Base-by-base conservation (phyloP, 1,139 yeast species). In the Hansenula sp. region DNA sequence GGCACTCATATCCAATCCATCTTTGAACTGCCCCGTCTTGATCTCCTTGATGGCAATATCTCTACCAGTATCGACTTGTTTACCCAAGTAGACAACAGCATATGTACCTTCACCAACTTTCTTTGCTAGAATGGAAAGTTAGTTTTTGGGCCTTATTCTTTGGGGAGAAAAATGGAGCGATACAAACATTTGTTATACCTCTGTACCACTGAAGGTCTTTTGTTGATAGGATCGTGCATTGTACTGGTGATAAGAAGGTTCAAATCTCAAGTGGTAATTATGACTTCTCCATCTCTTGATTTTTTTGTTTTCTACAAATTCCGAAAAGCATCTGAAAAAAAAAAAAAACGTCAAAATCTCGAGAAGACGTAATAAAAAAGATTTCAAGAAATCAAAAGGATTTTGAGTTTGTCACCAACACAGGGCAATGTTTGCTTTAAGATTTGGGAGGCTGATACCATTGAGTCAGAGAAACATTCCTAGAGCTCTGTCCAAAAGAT, bases 81-180 rank as follows among this genome's bases (percentile, higher is more conserved):
- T 76, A 1, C 96, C 98, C 16, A 93, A 73, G 59, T 86, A 93
- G 3, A 94, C 99, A 47, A 91, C 96, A 38, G 99, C 99, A 71
- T 93, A 94, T 1, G 99, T 94, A 67, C 99, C 99, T 68, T 94
- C 99, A 61, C 99, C 99, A 25, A 93, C 97, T 62, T 91, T 91
- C 54, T 78, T 80, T 11, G 55, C 55, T 47, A 6, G 9, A 2
- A 3, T 9, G 25, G 25, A 12, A 7, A 25, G 2, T 38, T 33
- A 42, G 40, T 25, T n/a, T n/a, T n/a, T n/a, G n/a, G n/a, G n/a
- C n/a, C n/a, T n/a, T n/a, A n/a, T n/a, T n/a, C n/a, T n/a, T n/a
- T n/a, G n/a, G n/a, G n/a, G n/a, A n/a, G n/a, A n/a, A n/a, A n/a
- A n/a, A n/a, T n/a, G n/a, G n/a, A n/a, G n/a, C n/a, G n/a, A n/a